Evolutionary conservation across 1,139 yeast genomes (phyloP), one percentile per base, ranked within the genome.

Genomic region (Sugiyamaella novakii): DNA sequence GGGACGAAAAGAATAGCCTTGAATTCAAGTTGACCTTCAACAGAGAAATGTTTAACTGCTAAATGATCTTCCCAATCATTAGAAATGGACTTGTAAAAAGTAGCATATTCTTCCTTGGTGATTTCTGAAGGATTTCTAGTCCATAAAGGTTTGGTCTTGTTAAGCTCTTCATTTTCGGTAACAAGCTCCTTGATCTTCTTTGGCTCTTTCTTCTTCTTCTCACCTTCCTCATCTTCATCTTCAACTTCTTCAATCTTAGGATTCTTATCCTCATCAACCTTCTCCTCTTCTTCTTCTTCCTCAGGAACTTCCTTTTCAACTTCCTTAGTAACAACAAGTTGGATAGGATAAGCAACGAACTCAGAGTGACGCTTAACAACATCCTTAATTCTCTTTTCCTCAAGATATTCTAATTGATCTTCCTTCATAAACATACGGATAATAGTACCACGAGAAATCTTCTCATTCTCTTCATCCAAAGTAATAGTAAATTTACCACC

Each of bases 1-100:
- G 99, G 99, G 75, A 94, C 83, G 71, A 88, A 94, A 67, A 94
- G 81, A 69, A 94, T 92, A 58, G 98, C 98, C 79, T 87, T 89
- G 83, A 94, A 94, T 79, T 94, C 99, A 68, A 94, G 84, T 80
- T 94, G 98, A 82, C 99, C 99, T 79, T 94, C 99, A 71, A 94
- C 99, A 50, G 97, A 88, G 80, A 94, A 94, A 79, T 94, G 99
- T 83, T 94, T 94, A 64, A 92, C 98, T 61, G 98, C 98, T 72
- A 92, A 83, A 76, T 97, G 99, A 73, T 92, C 98, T 79, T 92
- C 98, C 98, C 98, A 94, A 76, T 94, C 99, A 76, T 94, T 94
- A 52, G 98, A 91, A 68, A 94, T 92, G 48, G 98, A 88, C 81
- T 94, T 94, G 87, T 94, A 94, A 87, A 94, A 94, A 57, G 98